A percentile compares a stretch with the other conserved stretches of the same genome.
These are phyloP conservation scores for Pythium inflatum DNA, from an alignment of 352 stramenopile species.

Conservation along the genomic window DNA sequence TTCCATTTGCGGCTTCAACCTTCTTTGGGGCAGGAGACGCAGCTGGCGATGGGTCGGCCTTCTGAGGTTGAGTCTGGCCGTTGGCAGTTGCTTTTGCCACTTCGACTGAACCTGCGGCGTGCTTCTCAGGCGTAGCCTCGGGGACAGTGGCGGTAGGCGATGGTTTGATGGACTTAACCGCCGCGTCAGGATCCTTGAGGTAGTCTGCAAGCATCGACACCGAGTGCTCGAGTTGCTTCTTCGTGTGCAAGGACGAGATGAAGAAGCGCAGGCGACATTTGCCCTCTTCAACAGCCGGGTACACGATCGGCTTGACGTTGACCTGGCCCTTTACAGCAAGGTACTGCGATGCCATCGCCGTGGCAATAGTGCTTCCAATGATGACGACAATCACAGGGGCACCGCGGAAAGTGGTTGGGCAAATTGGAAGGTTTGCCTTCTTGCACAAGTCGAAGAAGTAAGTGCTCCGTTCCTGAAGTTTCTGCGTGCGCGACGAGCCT, in stretches of 20 bases:
- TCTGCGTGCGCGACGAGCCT: constrained; percentile 54
- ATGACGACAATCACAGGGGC: constrained; percentile 83
- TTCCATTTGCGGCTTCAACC: neutral
- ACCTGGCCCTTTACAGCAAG: constrained; percentile 54
- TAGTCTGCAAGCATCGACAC: constrained; percentile 43
- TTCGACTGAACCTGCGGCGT: too few species aligned
- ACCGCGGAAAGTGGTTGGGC: constrained; percentile 60
- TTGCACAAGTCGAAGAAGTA: constrained; percentile 83
- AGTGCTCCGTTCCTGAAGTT: constrained; percentile 65
- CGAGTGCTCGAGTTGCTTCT: constrained; percentile 66
- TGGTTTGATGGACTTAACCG: constrained; percentile 24
- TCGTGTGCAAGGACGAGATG: constrained; percentile 77
- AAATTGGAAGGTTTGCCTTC: constrained; percentile 64
- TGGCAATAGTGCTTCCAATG: constrained; percentile 78
- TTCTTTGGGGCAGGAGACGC: constrained; percentile 2
- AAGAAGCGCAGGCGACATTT: constrained; percentile 88
- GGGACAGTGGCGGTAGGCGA: neutral
- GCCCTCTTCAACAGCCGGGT: constrained; percentile 83
- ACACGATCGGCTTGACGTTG: constrained; percentile 87
- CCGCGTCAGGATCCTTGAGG: constrained; percentile 31
- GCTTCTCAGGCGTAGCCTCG: constrained; percentile 2
- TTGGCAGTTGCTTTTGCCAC: neutral
- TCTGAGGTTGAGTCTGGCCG: neutral
- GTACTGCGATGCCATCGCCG: constrained; percentile 71
- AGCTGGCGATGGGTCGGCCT: neutral